Conservation (phyloP, 75 land plant species). For the Selaginella moellendorffii region DNA sequence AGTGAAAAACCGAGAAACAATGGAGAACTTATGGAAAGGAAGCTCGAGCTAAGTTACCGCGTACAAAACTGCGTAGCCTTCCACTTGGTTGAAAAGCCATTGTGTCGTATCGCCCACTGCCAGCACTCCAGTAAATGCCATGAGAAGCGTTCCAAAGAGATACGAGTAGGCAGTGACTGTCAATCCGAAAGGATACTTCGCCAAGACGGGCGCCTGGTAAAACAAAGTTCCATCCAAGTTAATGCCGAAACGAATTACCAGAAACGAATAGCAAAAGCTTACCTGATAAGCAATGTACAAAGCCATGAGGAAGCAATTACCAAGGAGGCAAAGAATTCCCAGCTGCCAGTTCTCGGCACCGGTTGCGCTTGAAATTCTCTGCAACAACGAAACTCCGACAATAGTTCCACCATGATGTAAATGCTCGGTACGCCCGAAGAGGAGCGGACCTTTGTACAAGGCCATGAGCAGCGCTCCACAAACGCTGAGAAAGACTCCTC, state of each 20-base stretch:
- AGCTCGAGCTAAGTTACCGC: conserved; percentile 40
- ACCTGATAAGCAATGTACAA: conserved; percentile 74
- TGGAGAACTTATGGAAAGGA: not conserved
- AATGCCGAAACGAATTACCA: too few relatives aligned
- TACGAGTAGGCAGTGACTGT: conserved; percentile 85
- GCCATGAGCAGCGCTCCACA: conserved; percentile 76
- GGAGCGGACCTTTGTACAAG: conserved; percentile 47
- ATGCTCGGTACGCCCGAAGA: conserved; percentile 29
- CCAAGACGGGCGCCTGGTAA: conserved; percentile 46
- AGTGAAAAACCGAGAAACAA: not conserved
- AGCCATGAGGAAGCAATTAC: conserved; percentile 94
- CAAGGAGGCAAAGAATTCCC: conserved; percentile 80
- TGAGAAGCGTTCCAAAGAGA: conserved; percentile 58
- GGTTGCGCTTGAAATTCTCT: not conserved
- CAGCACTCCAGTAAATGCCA: conserved; percentile 47
- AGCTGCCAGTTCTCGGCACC: conserved; percentile 65
- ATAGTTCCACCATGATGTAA: not conserved
- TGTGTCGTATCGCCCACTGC: conserved; percentile 33
- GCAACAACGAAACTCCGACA: not conserved
- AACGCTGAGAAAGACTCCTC: conserved; percentile 55
- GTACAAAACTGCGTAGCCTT: conserved; percentile 56
- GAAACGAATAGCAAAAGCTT: not conserved
- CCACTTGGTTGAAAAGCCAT: conserved; percentile 59
- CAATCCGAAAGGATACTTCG: conserved; percentile 59
- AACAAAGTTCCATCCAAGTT: not conserved